Base-by-base conservation (phyloP, 345 rosid species). In the Microcos paniculata region DNA sequence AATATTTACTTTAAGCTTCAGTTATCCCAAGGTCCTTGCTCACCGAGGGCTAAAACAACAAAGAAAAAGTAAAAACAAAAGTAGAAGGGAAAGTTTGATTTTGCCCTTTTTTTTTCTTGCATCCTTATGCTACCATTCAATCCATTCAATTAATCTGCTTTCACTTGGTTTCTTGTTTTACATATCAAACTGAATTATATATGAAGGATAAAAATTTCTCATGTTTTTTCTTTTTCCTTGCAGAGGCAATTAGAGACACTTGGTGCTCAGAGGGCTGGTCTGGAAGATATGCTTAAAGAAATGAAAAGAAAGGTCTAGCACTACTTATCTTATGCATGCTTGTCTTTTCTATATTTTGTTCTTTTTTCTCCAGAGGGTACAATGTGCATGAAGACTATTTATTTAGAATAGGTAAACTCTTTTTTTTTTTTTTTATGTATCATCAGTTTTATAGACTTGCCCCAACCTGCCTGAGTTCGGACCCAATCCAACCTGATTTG, bases 241-340 rank as follows among this genome's bases (percentile, higher is more conserved):
- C 92, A 96, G 97, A 90, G 98, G 85, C 98, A 93, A 81, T 80
- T 96, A 91, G 99, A 96, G 88, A 89, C 85, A 77, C 90, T 96
- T 66, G 99, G 99, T 80, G 92, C 98, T 76, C 98, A 93, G 77
- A 88, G 98, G 59, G 99, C 99, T 14, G 97, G 98, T 72, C 99
- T 96, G 78, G 99, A 96, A 84, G 99, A 96, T 82, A 90, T 96
- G 97, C 97, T 93, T 53, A 96, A 88, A 84, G 99, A 96, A 81
- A 96, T 96, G 99, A 93, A 93, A 86, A 90, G 97, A 87, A 96
- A 93, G 89, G 99, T 96, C 24, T 14, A 66, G 57, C 4, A 16
- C 56, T 19, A 15, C 35, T 24, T 4, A 49, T 42, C 45, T 78
- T 38, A 48, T 78, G 56, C 49, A 24, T 62, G 18, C n/a, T 12